A percentile compares a stretch with the other conserved stretches of the same genome.
phyloP scores from a whole-genome alignment of 2,329 filamentous ascomycete species.

The Monosporascus sp. region DNA sequence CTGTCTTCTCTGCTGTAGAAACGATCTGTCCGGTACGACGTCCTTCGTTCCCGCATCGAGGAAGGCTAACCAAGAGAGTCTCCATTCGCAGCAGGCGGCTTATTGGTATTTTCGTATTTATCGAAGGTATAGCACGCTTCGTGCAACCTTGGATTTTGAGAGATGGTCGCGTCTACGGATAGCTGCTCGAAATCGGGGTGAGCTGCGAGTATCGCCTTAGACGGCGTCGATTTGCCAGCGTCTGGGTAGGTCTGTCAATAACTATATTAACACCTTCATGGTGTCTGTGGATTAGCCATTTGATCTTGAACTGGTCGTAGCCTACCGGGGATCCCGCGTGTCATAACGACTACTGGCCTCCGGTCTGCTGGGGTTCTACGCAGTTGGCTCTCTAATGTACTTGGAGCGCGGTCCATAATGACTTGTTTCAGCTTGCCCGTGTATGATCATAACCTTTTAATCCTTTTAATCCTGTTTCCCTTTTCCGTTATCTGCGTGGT shows the following conservation, averaged over 20 bases:
- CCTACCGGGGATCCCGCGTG: constrained; percentile 25
- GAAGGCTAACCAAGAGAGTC: constrained; percentile 3
- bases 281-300: neutral
- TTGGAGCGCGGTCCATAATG: too few species aligned
- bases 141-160: constrained; percentile 21
- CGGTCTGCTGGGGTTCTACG: constrained; percentile 8
- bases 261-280: neutral
- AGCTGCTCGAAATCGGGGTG: constrained; percentile 20
- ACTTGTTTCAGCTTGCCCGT: too few species aligned
- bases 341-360: constrained; percentile 25
- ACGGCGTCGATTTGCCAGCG: constrained; percentile 24
- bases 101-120: constrained; percentile 12
- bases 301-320: neutral
- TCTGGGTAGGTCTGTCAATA: constrained; percentile 8
- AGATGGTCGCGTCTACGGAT: constrained; percentile 20
- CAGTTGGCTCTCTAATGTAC: neutral
- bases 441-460: too few species aligned
- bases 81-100: constrained; percentile 14
- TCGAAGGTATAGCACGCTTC: constrained; percentile 21
- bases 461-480: too few species aligned
- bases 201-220: constrained; percentile 18
- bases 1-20: constrained; percentile 27
- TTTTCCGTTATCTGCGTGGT: too few species aligned
- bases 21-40: constrained; percentile 27
- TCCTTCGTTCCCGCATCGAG: constrained; percentile 14